A percentile compares a stretch with the other conserved stretches of the same genome.
Evolutionary conservation across 2,329 filamentous ascomycete species (phyloP).

Genomic region (Thielaviopsis punctulata): DNA sequence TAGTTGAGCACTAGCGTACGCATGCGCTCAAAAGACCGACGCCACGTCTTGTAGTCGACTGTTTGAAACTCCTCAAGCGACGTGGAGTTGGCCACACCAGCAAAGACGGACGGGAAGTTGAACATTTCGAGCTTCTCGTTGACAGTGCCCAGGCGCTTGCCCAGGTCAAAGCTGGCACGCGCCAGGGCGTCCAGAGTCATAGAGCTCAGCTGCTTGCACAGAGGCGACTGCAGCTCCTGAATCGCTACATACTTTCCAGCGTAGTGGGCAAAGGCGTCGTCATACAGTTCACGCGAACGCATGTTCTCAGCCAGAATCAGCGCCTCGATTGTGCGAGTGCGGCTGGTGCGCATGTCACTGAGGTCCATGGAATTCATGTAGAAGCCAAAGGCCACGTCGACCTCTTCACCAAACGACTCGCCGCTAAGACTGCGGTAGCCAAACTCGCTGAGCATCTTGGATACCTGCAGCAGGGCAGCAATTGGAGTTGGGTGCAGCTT

Average conservation of each 20-base stretch:
- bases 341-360: conserved; percentile 63
- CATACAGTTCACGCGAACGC: conserved; percentile 67
- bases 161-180: conserved; percentile 63
- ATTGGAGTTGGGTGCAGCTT: conserved; percentile 34
- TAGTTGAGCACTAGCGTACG: conserved; percentile 55
- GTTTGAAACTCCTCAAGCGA: conserved; percentile 58
- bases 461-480: conserved; percentile 35
- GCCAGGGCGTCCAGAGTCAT: conserved; percentile 67
- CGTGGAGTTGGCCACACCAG: conserved; percentile 72
- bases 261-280: conserved; percentile 80
- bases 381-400: conserved; percentile 48
- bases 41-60: conserved; percentile 76
- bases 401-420: conserved; percentile 40
- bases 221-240: conserved; percentile 44
- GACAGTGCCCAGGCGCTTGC: conserved; percentile 52
- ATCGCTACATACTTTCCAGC: conserved; percentile 72
- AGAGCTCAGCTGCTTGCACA: conserved; percentile 52
- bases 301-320: conserved; percentile 80
- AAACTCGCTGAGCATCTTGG: conserved; percentile 36
- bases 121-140: conserved; percentile 67
- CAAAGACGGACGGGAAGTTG: conserved; percentile 78
- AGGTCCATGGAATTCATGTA: conserved; percentile 64
- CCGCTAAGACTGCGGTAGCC: conserved; percentile 39
- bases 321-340: conserved; percentile 78
- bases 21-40: conserved; percentile 54